Base-by-base conservation (phyloP, 768 basidiomycete genomes). In the Boletus bicolor region DNA sequence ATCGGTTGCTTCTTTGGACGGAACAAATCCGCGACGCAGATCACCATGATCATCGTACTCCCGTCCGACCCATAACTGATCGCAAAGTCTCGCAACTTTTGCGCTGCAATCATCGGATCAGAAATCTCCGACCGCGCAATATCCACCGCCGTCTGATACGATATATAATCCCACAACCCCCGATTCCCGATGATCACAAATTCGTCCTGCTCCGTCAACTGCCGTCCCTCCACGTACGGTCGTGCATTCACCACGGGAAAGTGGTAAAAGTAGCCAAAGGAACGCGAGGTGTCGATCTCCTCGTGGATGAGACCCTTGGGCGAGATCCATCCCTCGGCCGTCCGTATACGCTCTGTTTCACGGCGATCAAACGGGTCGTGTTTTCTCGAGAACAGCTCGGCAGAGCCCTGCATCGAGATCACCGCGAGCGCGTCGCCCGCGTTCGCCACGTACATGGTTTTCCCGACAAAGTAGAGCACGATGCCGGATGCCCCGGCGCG, bases 41-140 rank as follows among this genome's bases (percentile, higher is more conserved):
- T 83, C 36, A 98, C 93, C 96, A 98, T 98, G 74, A 98, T 94
- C 94, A 98, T 98, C 46, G 88, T 89, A 57, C 86, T 91, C 14
- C 91, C 92, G 52, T 90, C 86, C 17, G 94, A 92, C 2, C 97
- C 97, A 71, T 98, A 98, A 62, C 92, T 93, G 67, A 99, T 91
- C 8, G 97, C 93, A 59, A 98, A 91, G 69, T 99, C 97, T 46
- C 97, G 83, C 41, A 99, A 73, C 75, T 97, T 98, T 75, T 98
- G 95, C 0, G 97, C 93, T 5, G 97, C 97, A 66, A 93, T 85
- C 86, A 89, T 88, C 0, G 87, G 87, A 62, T 89, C 85, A 17
- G 74, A 72, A 14, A 67, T 65, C 64, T 89, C 89, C 7, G 82
- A 82, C 38, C 91, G 81, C 0, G 93, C 95, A 57, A 98, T 94